Evolutionary conservation across 1,139 yeast species (phyloP).

Genomic region (Dujonia santamariae): DNA sequence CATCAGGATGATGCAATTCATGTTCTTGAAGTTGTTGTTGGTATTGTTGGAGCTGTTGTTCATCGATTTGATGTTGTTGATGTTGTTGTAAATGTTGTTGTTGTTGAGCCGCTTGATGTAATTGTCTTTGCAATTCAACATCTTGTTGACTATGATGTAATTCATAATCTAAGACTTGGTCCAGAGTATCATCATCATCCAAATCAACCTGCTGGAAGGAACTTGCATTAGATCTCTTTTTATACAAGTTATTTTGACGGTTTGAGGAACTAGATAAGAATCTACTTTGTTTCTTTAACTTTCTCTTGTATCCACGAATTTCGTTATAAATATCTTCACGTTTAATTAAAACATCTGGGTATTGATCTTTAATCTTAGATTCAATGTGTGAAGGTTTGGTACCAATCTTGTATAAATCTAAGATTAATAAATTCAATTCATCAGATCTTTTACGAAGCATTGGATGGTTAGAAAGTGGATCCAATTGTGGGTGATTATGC

Average conservation of each 20-base stretch:
- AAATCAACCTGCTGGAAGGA: constrained; percentile 29
- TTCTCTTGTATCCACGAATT: constrained; percentile 56
- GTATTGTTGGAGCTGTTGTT: constrained; percentile 32
- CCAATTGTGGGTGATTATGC: constrained; percentile 59
- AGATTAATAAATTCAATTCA: constrained; percentile 50
- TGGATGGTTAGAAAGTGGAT: constrained; percentile 55
- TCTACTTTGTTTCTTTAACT: constrained; percentile 43
- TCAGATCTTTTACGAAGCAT: constrained; percentile 55
- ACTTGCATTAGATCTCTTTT: constrained; percentile 22
- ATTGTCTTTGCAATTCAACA: constrained; percentile 39
- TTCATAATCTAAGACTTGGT: constrained; percentile 15
- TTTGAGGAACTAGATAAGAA: constrained; percentile 11
- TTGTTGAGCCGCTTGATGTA: constrained; percentile 39
- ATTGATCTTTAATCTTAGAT: constrained; percentile 49
- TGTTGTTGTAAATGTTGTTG: constrained; percentile 15
- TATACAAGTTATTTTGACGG: constrained; percentile 2
- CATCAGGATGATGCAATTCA: constrained; percentile 23
- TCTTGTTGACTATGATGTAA: constrained; percentile 27
- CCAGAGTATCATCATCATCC: constrained; percentile 27
- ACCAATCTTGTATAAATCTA: constrained; percentile 53
- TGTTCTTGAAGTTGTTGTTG: constrained; percentile 32
- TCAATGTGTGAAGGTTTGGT: constrained; percentile 60
- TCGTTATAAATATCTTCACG: constrained; percentile 59
- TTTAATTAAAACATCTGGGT: constrained; percentile 53
- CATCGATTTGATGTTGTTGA: constrained; percentile 23